Evolutionary conservation across 257 asterid species (phyloP), one percentile per base, ranked within the genome.

Genomic region (Apocynum venetum): DNA sequence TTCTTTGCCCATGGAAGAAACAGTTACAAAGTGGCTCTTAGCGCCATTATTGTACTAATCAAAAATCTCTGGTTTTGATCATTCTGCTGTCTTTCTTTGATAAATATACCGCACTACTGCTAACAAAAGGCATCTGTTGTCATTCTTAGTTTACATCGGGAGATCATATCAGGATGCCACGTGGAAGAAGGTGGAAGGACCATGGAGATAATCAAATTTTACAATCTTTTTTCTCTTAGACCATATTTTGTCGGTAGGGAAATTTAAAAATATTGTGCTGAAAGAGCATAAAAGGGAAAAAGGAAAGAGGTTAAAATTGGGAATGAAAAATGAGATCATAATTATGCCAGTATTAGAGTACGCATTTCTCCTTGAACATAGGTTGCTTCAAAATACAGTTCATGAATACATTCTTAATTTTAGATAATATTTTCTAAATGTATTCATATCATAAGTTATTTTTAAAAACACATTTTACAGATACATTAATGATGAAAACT

Each of bases 51-150:
- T 41, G 35, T 67, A 67, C 52, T 67, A 67, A 67, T 41, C 72
- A 55, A 20, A 41, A 67, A 67, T 17, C 31, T 67, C 31, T 41
- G 52, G 25, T 4, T 17, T 65, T 67, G 72, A 67, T 67, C 51
- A 40, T 67, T 65, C 25, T 6, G 48, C 48, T 65, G 71, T 65
- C 71, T 65, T 41, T 67, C 72, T 43, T 19, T 67, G 71, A 56
- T 15, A 38, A 66, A 64, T 13, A 56, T 6, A 19, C 51, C n/a
- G 17, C 11, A 43, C 6, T 8, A 6, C 1, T 41, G 72, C 12
- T 41, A 41, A 41, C 38, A n/a, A 73, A 73, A 20, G 77, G 77
- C 67, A 73, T 73, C 77, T n/a, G n/a, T 13, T 10, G 55, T 55
- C 66, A 15, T 36, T 15, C 65, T 53, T 38, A 1, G 67, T 20